These are phyloP conservation scores for Podaxis carcinomalis DNA, from an alignment of 768 basidiomycete species.

Conservation along the genomic window DNA sequence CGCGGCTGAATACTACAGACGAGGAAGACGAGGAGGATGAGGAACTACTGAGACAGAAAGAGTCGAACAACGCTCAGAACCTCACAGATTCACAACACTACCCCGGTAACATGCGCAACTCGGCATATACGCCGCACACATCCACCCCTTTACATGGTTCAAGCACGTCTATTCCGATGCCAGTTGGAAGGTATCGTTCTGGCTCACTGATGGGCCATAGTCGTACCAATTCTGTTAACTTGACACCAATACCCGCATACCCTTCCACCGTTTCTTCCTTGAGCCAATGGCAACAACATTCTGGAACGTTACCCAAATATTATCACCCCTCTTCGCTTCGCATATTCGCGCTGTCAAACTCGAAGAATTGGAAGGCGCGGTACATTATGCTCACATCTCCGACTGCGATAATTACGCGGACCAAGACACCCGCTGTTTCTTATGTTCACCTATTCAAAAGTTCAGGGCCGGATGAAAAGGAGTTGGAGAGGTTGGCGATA, in stretches of 20 bases:
- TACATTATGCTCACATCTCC: constrained; percentile 57
- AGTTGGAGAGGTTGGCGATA: constrained; percentile 72
- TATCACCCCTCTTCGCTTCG: constrained; percentile 65
- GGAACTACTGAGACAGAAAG: background rate
- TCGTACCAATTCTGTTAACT: constrained; percentile 32
- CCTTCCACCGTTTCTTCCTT: constrained; percentile 56
- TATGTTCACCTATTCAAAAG: constrained; percentile 77
- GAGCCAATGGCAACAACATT: constrained; percentile 45
- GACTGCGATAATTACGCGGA: constrained; percentile 29
- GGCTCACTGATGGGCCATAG: constrained; percentile 34
- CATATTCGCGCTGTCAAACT: constrained; percentile 57
- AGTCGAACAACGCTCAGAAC: constrained; percentile 5
- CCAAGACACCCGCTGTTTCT: constrained; percentile 37
- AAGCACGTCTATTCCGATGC: constrained; percentile 24
- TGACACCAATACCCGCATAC: constrained; percentile 49
- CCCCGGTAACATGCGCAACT: constrained; percentile 18
- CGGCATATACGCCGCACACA: constrained; percentile 19
- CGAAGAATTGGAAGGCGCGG: constrained; percentile 66
- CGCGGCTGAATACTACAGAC: constrained; percentile 32
- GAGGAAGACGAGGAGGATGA: constrained; percentile 32
- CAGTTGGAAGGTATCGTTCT: constrained; percentile 29
- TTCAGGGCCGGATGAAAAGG: constrained; percentile 51
- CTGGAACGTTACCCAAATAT: constrained; percentile 60
- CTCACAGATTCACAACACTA: constrained; percentile 11
- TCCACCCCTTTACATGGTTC: constrained; percentile 24